A percentile compares a stretch with the other conserved stretches of the same genome.
Evolutionary conservation across 495 filamentous ascomycete genomes (phyloP).

Genomic region (Aspergillus biplanus): DNA sequence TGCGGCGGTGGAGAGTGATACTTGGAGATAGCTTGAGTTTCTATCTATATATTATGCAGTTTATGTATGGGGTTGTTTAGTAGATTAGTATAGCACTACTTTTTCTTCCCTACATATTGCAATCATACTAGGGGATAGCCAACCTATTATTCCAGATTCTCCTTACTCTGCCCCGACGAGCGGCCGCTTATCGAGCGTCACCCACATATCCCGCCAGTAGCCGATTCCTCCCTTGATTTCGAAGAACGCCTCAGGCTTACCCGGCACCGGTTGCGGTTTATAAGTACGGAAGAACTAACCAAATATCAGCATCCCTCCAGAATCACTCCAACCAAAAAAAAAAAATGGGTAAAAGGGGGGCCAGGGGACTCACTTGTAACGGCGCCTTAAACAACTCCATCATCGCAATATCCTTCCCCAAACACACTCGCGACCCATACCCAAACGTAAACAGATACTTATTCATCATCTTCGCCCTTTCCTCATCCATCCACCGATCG

Average conservation of each 20-base stretch:
- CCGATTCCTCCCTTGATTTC: slow-evolving; percentile 53
- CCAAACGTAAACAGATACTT: slow-evolving; percentile 59
- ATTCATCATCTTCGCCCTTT: slow-evolving; percentile 49
- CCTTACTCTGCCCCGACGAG: slow-evolving; percentile 6
- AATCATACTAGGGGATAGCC: too few relatives aligned
- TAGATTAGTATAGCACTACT: too few relatives aligned
- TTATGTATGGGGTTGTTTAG: too few relatives aligned
- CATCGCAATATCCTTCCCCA: slow-evolving; percentile 58
- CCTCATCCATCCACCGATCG: slow-evolving; percentile 47
- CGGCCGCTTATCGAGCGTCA: slow-evolving; percentile 43
- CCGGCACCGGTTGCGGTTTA: slow-evolving; percentile 35
- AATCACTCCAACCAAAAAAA: too few relatives aligned
- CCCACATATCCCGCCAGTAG: slow-evolving; percentile 51
- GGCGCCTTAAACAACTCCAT: slow-evolving; percentile 60
- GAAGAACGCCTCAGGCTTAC: slow-evolving; percentile 41
- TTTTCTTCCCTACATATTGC: too few relatives aligned
- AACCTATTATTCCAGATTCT: neutral
- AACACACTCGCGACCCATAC: slow-evolving; percentile 55
- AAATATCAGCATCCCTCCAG: slow-evolving; percentile 15
- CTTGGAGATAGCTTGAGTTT: slow-evolving; percentile 30
- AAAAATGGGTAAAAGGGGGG: neutral
- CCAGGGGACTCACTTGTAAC: slow-evolving; percentile 43
- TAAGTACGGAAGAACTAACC: slow-evolving; percentile 43
- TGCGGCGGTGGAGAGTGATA: slow-evolving; percentile 37
- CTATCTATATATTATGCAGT: too few relatives aligned